phyloP scores from a whole-genome alignment of 2,329 filamentous ascomycete species.

The Tolypocladium paradoxum region DNA sequence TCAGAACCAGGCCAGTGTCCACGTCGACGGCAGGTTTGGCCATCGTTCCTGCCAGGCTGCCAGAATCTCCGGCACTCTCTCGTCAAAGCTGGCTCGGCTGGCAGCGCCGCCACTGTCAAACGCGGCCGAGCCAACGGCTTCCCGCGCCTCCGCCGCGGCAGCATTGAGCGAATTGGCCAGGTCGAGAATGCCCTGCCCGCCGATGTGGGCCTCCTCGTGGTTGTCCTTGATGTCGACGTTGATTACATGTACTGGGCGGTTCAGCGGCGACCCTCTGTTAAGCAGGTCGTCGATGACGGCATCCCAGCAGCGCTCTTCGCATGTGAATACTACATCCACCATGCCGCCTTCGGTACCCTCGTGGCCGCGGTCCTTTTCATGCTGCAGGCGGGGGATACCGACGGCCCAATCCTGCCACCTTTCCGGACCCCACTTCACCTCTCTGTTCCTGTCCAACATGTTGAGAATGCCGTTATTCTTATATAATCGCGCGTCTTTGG shows the following conservation, averaged over 20 bases:
- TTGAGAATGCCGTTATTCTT: slow-evolving; percentile 85
- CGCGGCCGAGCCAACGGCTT: slow-evolving; percentile 47
- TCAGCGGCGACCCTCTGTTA: slow-evolving; percentile 73
- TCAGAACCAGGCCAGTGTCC: slow-evolving; percentile 93
- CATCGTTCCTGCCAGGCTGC: slow-evolving; percentile 91
- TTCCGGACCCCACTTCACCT: slow-evolving; percentile 91
- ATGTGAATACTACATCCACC: slow-evolving; percentile 92
- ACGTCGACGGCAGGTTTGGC: slow-evolving; percentile 82
- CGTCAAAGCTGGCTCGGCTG: slow-evolving; percentile 73
- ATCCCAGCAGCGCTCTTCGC: slow-evolving; percentile 97
- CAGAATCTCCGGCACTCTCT: slow-evolving; percentile 83
- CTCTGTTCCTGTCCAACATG: slow-evolving; percentile 88
- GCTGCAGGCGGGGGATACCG: slow-evolving; percentile 70
- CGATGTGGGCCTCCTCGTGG: slow-evolving; percentile 87
- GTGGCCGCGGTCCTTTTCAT: slow-evolving; percentile 65
- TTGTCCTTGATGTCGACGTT: slow-evolving; percentile 99
- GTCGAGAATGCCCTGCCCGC: slow-evolving; percentile 85
- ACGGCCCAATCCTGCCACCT: slow-evolving; percentile 97
- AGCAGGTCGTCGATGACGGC: slow-evolving; percentile 91
- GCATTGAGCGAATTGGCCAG: slow-evolving; percentile 77
- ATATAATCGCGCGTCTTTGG: slow-evolving; percentile 81
- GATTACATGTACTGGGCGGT: slow-evolving; percentile 91
- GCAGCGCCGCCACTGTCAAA: slow-evolving; percentile 62
- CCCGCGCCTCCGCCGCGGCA: slow-evolving; percentile 67
- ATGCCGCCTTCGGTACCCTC: slow-evolving; percentile 77